Evolutionary conservation across 177 flowering plant genomes (phyloP).

Genomic region (Vitis hybrid): DNA sequence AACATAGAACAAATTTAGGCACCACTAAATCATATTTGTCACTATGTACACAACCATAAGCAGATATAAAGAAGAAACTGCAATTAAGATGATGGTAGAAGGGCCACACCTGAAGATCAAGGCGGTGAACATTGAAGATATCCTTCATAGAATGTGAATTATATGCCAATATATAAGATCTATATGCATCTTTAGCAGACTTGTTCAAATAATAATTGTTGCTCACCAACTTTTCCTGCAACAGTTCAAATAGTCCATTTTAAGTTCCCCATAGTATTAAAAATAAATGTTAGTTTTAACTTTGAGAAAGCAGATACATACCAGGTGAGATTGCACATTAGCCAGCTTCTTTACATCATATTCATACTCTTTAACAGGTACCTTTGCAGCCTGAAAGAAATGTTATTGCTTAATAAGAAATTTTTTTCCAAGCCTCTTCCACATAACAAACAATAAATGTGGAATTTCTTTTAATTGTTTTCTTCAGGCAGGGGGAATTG

Average conservation of each 20-base stretch:
- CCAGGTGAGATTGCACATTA: slow-evolving; percentile 78
- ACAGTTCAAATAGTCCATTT: not conserved
- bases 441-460: too few species aligned
- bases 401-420: not conserved
- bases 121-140: slow-evolving; percentile 84
- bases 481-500: not conserved
- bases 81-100: too few species aligned
- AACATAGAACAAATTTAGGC: too few species aligned
- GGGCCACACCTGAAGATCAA: slow-evolving; percentile 70
- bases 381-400: slow-evolving; percentile 68
- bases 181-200: slow-evolving; percentile 93
- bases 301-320: too few species aligned
- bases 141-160: slow-evolving; percentile 96
- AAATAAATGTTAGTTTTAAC: too few species aligned
- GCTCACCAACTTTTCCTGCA: slow-evolving; percentile 81
- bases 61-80: too few species aligned
- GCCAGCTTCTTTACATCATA: slow-evolving; percentile 67
- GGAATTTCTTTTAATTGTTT: too few species aligned
- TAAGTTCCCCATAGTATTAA: too few species aligned
- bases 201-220: slow-evolving; percentile 74
- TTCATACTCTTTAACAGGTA: slow-evolving; percentile 82
- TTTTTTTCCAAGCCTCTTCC: not conserved
- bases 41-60: too few species aligned
- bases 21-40: too few species aligned
- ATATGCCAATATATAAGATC: slow-evolving; percentile 82